Evolutionary conservation across 495 filamentous ascomycete species (phyloP), one percentile per base, ranked within the genome.

Genomic region (Lentithecium fluviatile): DNA sequence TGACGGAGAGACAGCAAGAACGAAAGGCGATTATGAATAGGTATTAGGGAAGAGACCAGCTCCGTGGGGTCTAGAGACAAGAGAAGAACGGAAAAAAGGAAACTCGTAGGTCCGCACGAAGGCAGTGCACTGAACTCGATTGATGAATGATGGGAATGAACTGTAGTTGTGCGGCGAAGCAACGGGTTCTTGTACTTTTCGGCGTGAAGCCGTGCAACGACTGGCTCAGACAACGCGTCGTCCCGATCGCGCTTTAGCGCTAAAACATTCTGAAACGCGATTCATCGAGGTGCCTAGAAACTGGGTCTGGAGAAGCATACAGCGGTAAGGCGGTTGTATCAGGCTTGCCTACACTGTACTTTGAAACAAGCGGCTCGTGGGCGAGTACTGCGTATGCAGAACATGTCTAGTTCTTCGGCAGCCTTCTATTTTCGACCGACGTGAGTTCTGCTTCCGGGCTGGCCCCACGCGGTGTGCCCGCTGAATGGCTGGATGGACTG

Each of bases 31-130:
- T 68, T 68, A 68, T 55, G 60, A 64, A 68, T 69, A 65, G 17
- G 21, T 34, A 69, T 62, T 69, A 69, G 52, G 56, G 60, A 29
- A 57, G 62, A 65, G 62, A 23, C 66, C 66, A 37, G 66, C 66
- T 65, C 66, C 66, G 40, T 47, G 64, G 46, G 52, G 46, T 56
- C 53, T 62, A 68, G 49, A 56, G 53, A 47, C 52, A 66, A 20
- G 29, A 46, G 54, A 24, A 53, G 42, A 69, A 69, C 47, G 38
- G 58, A 62, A 64, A 38, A 55, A 62, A 68, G 40, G 56, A 62
- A 56, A 64, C 43, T 52, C 36, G 58, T 58, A 10, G 56, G 21
- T 12, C 20, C 15, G 45, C 29, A 32, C 46, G 52, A 58, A 62
- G 56, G 62, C 55, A 38, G 62, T 49, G 51, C 62, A 65, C 8